A percentile compares a stretch with the other conserved stretches of the same genome.
Conservation (phyloP, 345 rosid species). For the Salix purpurea region DNA sequence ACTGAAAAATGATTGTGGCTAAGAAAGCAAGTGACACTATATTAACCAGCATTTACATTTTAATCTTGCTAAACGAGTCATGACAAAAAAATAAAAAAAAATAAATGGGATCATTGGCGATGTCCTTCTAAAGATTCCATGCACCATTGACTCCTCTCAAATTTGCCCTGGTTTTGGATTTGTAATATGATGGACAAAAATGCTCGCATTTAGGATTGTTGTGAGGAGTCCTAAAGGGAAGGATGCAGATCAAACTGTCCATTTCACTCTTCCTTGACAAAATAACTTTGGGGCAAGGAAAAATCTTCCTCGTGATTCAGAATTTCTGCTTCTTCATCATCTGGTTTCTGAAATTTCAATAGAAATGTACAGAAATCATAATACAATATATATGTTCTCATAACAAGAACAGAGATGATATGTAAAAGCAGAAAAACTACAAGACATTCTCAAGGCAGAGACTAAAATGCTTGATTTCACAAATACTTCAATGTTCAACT, state of each 20-base stretch:
- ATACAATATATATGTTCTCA: background rate
- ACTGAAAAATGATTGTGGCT: background rate
- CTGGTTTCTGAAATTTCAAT: conserved; percentile 61
- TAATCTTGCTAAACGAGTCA: background rate
- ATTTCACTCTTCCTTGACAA: conserved; percentile 66
- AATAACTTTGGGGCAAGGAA: conserved; percentile 74
- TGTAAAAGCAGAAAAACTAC: background rate
- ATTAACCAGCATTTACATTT: background rate
- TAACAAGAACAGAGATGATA: background rate
- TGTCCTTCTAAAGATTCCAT: background rate
- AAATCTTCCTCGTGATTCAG: conserved; percentile 88
- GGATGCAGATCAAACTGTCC: background rate
- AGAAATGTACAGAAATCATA: background rate
- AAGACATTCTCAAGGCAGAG: background rate
- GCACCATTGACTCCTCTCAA: background rate
- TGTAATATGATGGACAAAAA: background rate
- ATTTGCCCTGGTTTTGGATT: background rate
- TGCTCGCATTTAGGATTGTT: background rate
- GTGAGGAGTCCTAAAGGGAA: background rate
- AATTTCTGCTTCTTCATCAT: conserved; percentile 77
- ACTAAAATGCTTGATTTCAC: background rate
- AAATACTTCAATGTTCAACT: background rate
- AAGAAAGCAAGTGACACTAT: background rate
- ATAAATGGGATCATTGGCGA: background rate
- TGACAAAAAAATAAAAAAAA: background rate